These are phyloP conservation scores for Yarrowia sp. DNA, from an alignment of 805 yeast genomes.

Conservation along the genomic window DNA sequence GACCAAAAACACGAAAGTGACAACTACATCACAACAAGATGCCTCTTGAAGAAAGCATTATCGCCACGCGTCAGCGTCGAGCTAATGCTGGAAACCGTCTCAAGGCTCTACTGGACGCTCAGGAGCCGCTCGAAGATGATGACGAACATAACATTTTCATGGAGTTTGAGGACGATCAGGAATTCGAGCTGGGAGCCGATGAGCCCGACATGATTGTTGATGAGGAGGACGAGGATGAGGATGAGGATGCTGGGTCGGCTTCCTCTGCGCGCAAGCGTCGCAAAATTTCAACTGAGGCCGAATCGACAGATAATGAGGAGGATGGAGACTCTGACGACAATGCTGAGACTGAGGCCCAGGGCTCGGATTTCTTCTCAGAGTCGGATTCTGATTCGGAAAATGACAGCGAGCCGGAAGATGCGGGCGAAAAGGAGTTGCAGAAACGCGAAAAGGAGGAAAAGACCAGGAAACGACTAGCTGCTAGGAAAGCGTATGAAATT, in stretches of 20 bases:
- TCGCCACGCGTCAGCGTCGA: constrained; percentile 68
- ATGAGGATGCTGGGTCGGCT: constrained; percentile 26
- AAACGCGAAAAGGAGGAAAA: constrained; percentile 40
- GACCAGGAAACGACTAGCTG: constrained; percentile 34
- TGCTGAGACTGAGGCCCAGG: constrained; percentile 49
- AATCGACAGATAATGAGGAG: constrained; percentile 31
- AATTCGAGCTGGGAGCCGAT: constrained; percentile 39
- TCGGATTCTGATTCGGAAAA: constrained; percentile 3
- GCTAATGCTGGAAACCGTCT: constrained; percentile 88
- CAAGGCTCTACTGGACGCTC: constrained; percentile 67
- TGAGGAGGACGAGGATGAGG: constrained; percentile 28
- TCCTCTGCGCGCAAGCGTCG: constrained; percentile 6
- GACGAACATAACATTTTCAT: constrained; percentile 62
- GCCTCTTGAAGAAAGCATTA: constrained; percentile 18
- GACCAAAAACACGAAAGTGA: background rate
- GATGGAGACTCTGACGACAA: constrained; percentile 40
- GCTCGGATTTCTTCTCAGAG: constrained; percentile 29
- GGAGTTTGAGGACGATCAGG: constrained; percentile 44
- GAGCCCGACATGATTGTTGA: constrained; percentile 20
- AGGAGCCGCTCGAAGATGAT: constrained; percentile 56
- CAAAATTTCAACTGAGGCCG: constrained; percentile 15
- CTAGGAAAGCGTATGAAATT: constrained; percentile 36
- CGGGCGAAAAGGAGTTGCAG: constrained; percentile 63
- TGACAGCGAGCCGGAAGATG: constrained; percentile 40
- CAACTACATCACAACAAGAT: background rate